Evolutionary conservation across 2,329 filamentous ascomycete genomes (phyloP), one percentile per base, ranked within the genome.

Genomic region (Pseudocercospora ulei): DNA sequence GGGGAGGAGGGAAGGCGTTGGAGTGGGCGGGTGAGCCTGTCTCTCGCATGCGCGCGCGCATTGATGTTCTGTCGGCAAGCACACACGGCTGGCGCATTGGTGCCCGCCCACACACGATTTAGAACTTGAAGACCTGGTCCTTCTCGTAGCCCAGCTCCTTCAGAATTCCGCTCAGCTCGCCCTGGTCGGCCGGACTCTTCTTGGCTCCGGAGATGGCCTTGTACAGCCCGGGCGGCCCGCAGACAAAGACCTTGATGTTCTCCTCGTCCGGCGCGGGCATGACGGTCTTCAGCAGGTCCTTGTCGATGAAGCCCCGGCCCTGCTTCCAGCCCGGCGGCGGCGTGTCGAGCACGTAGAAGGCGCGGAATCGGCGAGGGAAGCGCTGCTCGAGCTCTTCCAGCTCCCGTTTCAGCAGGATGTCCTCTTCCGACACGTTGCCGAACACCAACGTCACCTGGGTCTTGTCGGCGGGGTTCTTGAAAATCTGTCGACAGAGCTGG

Each of bases 61-160:
- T n/a, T n/a, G n/a, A n/a, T n/a, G n/a, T n/a, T n/a, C n/a, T n/a
- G n/a, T n/a, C n/a, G n/a, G n/a, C n/a, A n/a, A n/a, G n/a, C n/a
- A n/a, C n/a, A n/a, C n/a, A n/a, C n/a, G n/a, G n/a, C n/a, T n/a
- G n/a, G n/a, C n/a, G n/a, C n/a, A n/a, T n/a, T n/a, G n/a, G n/a
- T n/a, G n/a, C n/a, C n/a, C n/a, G n/a, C n/a, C n/a, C n/a, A n/a
- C n/a, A n/a, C n/a, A n/a, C n/a, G n/a, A n/a, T 52, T 50, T 77
- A 94, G 58, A 94, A 93, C 74, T 96, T 96, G 72, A 84, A 94
- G 22, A 96, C 87, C 69, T 96, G 90, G 43, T 96, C 83, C 70
- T 84, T 77, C 51, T 58, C 70, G 66, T 85, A 86, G 26, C 86
- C 86, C 23, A 95, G 70, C 56, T 94, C 84, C 68, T 85, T 80